Conservation (phyloP, 2,329 filamentous ascomycete genomes). For the Alternaria consortialis region DNA sequence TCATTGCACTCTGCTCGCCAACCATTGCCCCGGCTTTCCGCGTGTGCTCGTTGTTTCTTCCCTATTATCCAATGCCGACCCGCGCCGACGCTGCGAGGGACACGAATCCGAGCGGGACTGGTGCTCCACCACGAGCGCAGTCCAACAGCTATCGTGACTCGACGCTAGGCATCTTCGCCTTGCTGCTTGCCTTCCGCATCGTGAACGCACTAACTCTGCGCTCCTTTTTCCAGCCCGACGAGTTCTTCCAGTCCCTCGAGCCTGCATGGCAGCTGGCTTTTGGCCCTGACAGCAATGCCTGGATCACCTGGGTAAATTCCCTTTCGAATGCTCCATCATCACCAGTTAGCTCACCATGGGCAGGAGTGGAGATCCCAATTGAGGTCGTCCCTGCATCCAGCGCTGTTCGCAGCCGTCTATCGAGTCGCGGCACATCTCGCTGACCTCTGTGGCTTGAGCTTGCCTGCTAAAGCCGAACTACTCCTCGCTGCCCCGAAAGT, state of each 20-base stretch:
- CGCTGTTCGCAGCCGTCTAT: slow-evolving; percentile 82
- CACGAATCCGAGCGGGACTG: slow-evolving; percentile 40
- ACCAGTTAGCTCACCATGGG: slow-evolving; percentile 40
- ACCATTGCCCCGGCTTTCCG: slow-evolving; percentile 28
- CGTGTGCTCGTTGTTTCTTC: slow-evolving; percentile 32
- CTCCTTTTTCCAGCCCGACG: slow-evolving; percentile 98
- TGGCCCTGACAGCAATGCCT: slow-evolving; percentile 78
- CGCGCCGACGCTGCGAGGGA: slow-evolving; percentile 40
- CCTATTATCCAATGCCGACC: slow-evolving; percentile 42
- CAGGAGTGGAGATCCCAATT: slow-evolving; percentile 94
- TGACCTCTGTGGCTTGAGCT: slow-evolving; percentile 61
- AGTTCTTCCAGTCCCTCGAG: slow-evolving; percentile 95
- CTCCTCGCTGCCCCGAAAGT: slow-evolving; percentile 77
- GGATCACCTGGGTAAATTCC: slow-evolving; percentile 88
- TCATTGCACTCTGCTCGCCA: slow-evolving; percentile 30
- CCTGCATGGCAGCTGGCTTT: slow-evolving; percentile 92
- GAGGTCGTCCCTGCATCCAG: slow-evolving; percentile 90
- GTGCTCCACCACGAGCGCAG: slow-evolving; percentile 28
- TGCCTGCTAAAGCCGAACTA: slow-evolving; percentile 69
- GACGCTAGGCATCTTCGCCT: slow-evolving; percentile 36
- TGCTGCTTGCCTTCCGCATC: slow-evolving; percentile 74
- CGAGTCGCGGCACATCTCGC: slow-evolving; percentile 67
- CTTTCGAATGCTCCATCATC: slow-evolving; percentile 14
- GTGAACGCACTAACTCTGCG: slow-evolving; percentile 79
- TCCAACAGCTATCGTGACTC: slow-evolving; percentile 46